phyloP scores from a whole-genome alignment of 345 rosid species.

The Aquilaria sinensis region DNA sequence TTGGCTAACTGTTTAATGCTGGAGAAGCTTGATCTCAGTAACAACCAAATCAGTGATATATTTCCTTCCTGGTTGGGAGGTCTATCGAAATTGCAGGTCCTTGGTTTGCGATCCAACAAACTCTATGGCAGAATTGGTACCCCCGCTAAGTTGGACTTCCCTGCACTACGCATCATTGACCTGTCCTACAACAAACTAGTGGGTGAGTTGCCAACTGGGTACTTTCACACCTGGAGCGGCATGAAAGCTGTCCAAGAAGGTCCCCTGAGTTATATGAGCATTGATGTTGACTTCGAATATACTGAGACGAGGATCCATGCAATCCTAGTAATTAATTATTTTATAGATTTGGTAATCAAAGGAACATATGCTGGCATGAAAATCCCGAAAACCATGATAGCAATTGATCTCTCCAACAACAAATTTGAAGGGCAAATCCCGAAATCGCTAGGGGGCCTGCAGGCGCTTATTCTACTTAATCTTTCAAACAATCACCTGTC shows the following conservation, averaged over 20 bases:
- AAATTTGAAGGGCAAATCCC: slow-evolving; percentile 20
- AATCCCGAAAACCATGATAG: too few relatives aligned
- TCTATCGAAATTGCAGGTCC: slow-evolving; percentile 17
- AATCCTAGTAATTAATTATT: neutral
- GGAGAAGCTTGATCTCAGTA: slow-evolving; percentile 23
- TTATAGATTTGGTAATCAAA: slow-evolving; percentile 9
- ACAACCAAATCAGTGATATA: slow-evolving; percentile 21
- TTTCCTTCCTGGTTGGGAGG: slow-evolving; percentile 25
- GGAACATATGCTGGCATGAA: slow-evolving; percentile 8
- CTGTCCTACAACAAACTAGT: slow-evolving; percentile 21
- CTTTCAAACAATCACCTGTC: slow-evolving; percentile 18
- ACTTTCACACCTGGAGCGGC: too few relatives aligned
- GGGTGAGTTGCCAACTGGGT: slow-evolving; percentile 19
- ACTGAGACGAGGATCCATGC: neutral
- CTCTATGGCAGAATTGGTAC: slow-evolving; percentile 9
- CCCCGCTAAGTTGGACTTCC: neutral
- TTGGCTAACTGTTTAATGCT: slow-evolving; percentile 16
- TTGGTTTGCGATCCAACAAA: slow-evolving; percentile 17
- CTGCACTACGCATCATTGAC: slow-evolving; percentile 17
- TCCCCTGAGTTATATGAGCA: neutral
- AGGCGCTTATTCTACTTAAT: slow-evolving; percentile 16
- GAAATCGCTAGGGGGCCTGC: slow-evolving; percentile 13
- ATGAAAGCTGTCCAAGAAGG: too few relatives aligned
- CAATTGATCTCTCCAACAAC: neutral
- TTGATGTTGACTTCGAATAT: neutral